Conservation (phyloP, 371 early-diverging fungal genomes). For the Parasitella parasitica region DNA sequence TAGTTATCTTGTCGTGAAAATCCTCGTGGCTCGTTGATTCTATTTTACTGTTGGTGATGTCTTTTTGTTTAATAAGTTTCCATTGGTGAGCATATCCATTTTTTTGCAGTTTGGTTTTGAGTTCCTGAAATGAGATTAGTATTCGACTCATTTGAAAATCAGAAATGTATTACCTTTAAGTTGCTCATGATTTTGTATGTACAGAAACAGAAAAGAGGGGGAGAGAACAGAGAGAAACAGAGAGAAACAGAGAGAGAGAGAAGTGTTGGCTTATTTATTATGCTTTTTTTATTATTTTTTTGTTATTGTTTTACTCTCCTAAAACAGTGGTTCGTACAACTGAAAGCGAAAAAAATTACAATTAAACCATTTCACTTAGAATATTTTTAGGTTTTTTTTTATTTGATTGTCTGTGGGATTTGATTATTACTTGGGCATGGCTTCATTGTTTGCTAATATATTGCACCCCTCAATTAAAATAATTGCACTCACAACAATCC, state of each 20-base stretch:
- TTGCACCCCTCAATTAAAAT: no score
- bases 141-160: no score
- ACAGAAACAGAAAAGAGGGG: no score
- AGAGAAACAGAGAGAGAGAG: neutral
- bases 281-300: slow-evolving; percentile 4
- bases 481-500: no score
- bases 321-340: slow-evolving; percentile 11
- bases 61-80: slow-evolving; percentile 27
- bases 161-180: slow-evolving; percentile 20
- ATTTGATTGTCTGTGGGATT: neutral
- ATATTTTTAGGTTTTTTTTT: no score
- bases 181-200: neutral
- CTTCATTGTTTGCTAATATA: neutral
- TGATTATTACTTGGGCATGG: neutral
- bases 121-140: slow-evolving; percentile 3
- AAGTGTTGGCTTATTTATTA: neutral
- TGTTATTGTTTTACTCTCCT: slow-evolving; percentile 20
- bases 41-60: neutral
- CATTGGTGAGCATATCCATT: slow-evolving; percentile 27
- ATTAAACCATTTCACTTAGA: neutral
- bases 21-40: neutral
- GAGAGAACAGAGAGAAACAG: neutral
- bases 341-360: neutral
- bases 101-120: slow-evolving; percentile 15
- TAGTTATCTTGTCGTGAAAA: slow-evolving; percentile 13